Evolutionary conservation across 164 flowering plant genomes (phyloP), one percentile per base, ranked within the genome.

Genomic region (Cinnamomum chago): DNA sequence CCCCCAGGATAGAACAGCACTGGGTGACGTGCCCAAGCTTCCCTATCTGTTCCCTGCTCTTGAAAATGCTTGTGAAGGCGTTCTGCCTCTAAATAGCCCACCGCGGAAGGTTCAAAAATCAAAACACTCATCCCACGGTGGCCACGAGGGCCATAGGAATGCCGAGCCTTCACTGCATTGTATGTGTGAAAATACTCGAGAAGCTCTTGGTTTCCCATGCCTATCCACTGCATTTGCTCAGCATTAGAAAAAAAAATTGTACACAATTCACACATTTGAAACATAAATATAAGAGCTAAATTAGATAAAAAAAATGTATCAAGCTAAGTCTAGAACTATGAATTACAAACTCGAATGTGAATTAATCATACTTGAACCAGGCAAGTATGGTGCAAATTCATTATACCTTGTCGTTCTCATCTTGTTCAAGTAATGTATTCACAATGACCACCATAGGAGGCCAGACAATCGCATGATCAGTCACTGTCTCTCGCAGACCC

Each of bases 131-230:
- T 88, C 30, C 99, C 99, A n/a, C 99, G 90, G 77, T 95, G 99
- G 15, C 99, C 99, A 68, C 84, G 87, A 50, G 99, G 99, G 51
- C 99, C 99, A 81, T 93, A 95, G 0, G 99, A 86, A 74, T 93
- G 97, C 3, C 89, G 84, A 35, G 99, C 93, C 81, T 78, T 95
- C 2, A 74, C 80, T 50, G 97, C 90, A 66, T 81, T 76, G 78
- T 90, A 95, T 0, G 73, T 1, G 62, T 72, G 72, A 81, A 95
- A 95, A 72, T 87, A 89, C 2, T 90, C 97, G 10, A 95, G 86
- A 67, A 95, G 95, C 79, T 93, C 99, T 69, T 80, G 89, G 76
- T 89, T 95, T 13, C 99, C 99, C 98, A 95, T 95, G 58, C 99
- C 99, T 62, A 84, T 22, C 98, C 98, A 95, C 99, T 95, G 84